phyloP scores from a whole-genome alignment of 2,329 filamentous ascomycete genomes.

The Cordyceps cicadae region DNA sequence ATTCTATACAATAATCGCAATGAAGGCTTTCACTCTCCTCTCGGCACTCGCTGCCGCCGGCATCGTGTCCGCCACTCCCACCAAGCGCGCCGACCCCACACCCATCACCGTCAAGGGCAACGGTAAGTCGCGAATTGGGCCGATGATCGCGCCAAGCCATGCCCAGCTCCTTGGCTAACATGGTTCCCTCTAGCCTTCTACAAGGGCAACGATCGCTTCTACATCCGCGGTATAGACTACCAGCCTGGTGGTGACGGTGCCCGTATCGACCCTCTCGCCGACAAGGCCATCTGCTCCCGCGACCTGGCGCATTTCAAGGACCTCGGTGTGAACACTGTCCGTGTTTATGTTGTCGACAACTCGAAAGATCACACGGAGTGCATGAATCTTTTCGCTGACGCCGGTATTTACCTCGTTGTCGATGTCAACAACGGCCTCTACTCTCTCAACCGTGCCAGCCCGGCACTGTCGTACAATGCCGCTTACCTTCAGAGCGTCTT shows the following conservation, averaged over 20 bases:
- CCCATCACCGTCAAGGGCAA: conserved; percentile 48
- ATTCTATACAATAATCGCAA: conserved; percentile 24
- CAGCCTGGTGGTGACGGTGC: conserved; percentile 52
- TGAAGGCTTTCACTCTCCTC: conserved; percentile 41
- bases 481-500: conserved; percentile 79
- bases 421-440: conserved; percentile 88
- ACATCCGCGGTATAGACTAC: conserved; percentile 53
- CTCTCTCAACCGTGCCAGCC: conserved; percentile 71
- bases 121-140: conserved; percentile 32
- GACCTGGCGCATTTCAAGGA: conserved; percentile 77
- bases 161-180: not conserved
- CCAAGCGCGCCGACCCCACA: conserved; percentile 43
- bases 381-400: conserved; percentile 72
- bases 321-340: conserved; percentile 82
- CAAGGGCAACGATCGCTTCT: conserved; percentile 45
- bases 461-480: conserved; percentile 70
- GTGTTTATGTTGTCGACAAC: conserved; percentile 91
- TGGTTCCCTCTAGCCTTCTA: conserved; percentile 41
- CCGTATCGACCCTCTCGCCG: conserved; percentile 66
- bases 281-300: conserved; percentile 61
- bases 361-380: conserved; percentile 70
- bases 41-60: conserved; percentile 40
- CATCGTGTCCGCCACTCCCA: conserved; percentile 40
- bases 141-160: not conserved
- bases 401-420: conserved; percentile 84